Base-by-base conservation (phyloP, 2,329 filamentous ascomycete genomes). In the Alternaria alternata region DNA sequence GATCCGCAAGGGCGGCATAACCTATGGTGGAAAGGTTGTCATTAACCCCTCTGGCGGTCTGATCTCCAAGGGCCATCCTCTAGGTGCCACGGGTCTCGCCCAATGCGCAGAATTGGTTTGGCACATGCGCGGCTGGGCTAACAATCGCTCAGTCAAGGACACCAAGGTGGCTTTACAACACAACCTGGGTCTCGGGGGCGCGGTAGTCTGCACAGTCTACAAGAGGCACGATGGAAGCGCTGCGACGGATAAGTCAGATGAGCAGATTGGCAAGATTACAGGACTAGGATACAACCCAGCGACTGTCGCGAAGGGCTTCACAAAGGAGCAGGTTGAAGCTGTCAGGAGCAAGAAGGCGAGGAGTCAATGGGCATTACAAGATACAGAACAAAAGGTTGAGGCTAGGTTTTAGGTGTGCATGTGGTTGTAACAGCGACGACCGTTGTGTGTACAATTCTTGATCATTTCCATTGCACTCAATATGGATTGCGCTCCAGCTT, bases 121-220 rank as follows among this genome's bases (percentile, higher is more conserved):
- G 94, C 94, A 98, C 75, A 84, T 98, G 70, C 88, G 94, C 66
- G 94, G 94, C 12, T 97, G 94, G 94, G 94, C 94, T 20, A 97
- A 95, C 80, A 97, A 97, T 83, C 86, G 94, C 41, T 82, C 88
- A 16, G 85, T 91, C 1, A 82, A 87, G 20, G 84, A 85, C 59
- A 95, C 93, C 0, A 87, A 82, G 63, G 88, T 88, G 59, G 91
- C 91, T 58, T 82, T 98, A 66, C 94, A 97, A 83, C 95, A 98
- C 77, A 98, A 98, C 75, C 85, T 98, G 1, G 95, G 94, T 0
- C 84, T 98, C 5, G 94, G 94, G 14, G 95, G 95, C 55, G 94
- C 94, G 3, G 93, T 89, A 2, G 94, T 98, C 1, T 91, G 95
- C 22, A 94, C 92, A 0, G 91, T 98, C 3, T 97, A 97, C 79